Conservation (phyloP, 805 yeast genomes). For the Metschnikowia baotianmanensis region DNA sequence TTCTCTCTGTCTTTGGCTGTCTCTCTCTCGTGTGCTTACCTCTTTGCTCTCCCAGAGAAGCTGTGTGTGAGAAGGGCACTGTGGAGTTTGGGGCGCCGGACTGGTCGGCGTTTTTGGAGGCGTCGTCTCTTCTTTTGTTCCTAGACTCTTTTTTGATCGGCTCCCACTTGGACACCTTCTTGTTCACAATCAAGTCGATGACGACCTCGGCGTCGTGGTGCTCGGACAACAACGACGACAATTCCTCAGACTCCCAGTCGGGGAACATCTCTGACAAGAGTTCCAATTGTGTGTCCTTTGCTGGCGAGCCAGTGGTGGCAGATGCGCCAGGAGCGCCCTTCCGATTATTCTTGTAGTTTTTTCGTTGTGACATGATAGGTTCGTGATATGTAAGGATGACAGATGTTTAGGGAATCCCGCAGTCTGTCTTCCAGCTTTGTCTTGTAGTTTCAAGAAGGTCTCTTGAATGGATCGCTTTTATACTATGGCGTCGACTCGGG, state of each 20-base stretch:
- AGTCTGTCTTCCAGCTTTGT: background rate
- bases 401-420: background rate
- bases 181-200: conserved; percentile 84
- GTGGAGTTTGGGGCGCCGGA: conserved; percentile 2
- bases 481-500: conserved; percentile 8
- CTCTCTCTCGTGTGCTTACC: conserved; percentile 16
- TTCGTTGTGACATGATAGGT: conserved; percentile 21
- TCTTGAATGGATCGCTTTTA: conserved; percentile 8
- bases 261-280: conserved; percentile 86
- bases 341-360: conserved; percentile 14
- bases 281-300: conserved; percentile 33
- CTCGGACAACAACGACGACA: conserved; percentile 72
- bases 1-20: conserved; percentile 15
- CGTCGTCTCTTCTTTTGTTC: conserved; percentile 39
- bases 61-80: conserved; percentile 2
- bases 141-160: conserved; percentile 74
- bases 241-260: conserved; percentile 89
- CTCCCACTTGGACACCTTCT: conserved; percentile 91
- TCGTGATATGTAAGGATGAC: conserved; percentile 4
- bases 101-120: conserved; percentile 11
- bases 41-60: conserved; percentile 5
- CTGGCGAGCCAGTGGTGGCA: conserved; percentile 10
- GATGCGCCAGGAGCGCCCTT: conserved; percentile 12
- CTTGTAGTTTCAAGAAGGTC: conserved; percentile 2
- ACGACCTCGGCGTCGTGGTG: conserved; percentile 74